Percentiles rank a stretch among this genome's conserved stretches.
Conservation (phyloP, 495 filamentous ascomycete species). For the Hypoxylon lenormandii region DNA sequence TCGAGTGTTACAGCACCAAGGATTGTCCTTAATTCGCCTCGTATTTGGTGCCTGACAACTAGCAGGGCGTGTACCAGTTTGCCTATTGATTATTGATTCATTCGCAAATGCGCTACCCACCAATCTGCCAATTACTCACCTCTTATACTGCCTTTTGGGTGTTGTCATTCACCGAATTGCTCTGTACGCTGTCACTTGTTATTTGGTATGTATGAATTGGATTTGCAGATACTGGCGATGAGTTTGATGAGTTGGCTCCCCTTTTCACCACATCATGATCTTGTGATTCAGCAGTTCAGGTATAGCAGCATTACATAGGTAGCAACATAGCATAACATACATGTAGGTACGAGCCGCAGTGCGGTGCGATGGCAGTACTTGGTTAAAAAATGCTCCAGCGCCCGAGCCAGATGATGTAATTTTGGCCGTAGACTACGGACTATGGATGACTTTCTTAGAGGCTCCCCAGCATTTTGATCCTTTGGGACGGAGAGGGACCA, state of each 20-base stretch:
- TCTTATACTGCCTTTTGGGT: constrained; percentile 11
- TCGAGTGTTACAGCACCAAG: constrained; percentile 23
- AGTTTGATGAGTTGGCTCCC: constrained; percentile 49
- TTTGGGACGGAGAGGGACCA: constrained; percentile 29
- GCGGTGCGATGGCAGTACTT: constrained; percentile 16
- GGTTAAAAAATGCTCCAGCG: constrained; percentile 18
- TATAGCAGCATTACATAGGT: constrained; percentile 10
- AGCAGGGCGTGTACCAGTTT: constrained; percentile 38
- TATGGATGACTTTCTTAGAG: too few relatives aligned
- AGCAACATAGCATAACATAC: constrained; percentile 5
- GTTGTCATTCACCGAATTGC: constrained; percentile 40
- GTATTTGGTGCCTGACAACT: constrained; percentile 42
- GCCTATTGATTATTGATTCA: constrained; percentile 23
- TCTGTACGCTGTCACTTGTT: constrained; percentile 31
- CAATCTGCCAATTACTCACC: constrained; percentile 26
- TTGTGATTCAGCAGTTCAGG: constrained; percentile 4
- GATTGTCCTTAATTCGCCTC: constrained; percentile 40
- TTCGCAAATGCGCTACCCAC: constrained; percentile 17
- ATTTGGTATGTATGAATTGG: constrained; percentile 22
- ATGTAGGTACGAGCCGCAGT: constrained; percentile 31
- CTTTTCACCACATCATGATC: constrained; percentile 42
- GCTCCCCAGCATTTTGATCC: constrained; percentile 28
- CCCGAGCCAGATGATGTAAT: constrained; percentile 49
- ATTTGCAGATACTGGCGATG: constrained; percentile 25
- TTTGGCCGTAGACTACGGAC: constrained; percentile 35